Conservation (phyloP, 1,284 basidiomycete species). For the Apiotrichum siamense region DNA sequence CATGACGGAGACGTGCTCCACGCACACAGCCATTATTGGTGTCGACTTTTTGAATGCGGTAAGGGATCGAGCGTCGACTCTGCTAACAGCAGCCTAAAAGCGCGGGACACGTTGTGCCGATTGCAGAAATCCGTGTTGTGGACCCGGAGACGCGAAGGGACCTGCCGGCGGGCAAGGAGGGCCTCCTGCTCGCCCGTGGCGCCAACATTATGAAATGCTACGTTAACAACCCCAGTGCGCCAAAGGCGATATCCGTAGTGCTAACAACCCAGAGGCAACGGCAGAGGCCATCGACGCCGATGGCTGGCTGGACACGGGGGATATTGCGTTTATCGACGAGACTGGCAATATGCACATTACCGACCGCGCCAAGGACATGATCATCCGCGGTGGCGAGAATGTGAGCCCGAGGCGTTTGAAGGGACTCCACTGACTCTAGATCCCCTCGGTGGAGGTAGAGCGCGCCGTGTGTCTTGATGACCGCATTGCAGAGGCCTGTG, state of each 20-base stretch:
- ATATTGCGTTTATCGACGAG: constrained; percentile 29
- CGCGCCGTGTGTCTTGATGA: constrained; percentile 31
- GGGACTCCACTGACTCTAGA: constrained; percentile 14
- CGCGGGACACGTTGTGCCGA: constrained; percentile 21
- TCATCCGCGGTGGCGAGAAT: constrained; percentile 43
- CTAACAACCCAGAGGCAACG: constrained; percentile 15
- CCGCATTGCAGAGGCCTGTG: constrained; percentile 29
- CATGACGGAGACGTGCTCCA: constrained; percentile 41
- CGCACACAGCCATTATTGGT: constrained; percentile 31
- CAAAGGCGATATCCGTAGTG: constrained; percentile 33
- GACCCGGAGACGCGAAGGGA: constrained; percentile 21
- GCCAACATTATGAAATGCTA: constrained; percentile 42
- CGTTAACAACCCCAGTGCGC: too few species aligned
- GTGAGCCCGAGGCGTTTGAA: constrained; percentile 34
- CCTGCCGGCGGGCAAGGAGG: constrained; percentile 21
- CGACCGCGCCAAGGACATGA: constrained; percentile 30
- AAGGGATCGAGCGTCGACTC: background rate
- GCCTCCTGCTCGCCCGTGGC: constrained; percentile 31
- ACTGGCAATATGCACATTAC: constrained; percentile 37
- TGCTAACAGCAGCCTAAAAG: background rate
- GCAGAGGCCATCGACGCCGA: constrained; percentile 21
- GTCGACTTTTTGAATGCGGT: constrained; percentile 27
- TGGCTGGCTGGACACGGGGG: constrained; percentile 43
- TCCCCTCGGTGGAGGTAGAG: constrained; percentile 35
- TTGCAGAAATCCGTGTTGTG: constrained; percentile 31